Base-by-base conservation (phyloP, 2,329 filamentous ascomycete genomes). In the Corniculantispora saksenae region DNA sequence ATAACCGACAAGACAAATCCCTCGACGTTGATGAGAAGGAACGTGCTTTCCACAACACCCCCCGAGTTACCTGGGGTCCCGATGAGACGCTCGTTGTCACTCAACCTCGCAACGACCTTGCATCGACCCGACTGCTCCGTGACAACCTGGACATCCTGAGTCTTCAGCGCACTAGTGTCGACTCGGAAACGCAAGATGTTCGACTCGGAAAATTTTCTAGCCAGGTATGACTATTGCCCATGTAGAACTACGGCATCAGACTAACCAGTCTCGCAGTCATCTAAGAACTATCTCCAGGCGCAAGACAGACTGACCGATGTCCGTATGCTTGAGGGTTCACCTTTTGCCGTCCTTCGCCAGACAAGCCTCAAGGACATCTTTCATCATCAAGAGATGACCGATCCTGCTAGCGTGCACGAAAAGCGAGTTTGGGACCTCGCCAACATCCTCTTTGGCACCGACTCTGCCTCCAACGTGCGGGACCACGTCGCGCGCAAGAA, bases 371-470 rank as follows among this genome's bases (percentile, higher is more conserved):
- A 73, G 69, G 72, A 77, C 47, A 67, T 80, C 21, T 82, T 79
- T 68, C 81, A 78, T 66, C 76, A 76, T 48, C 78, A 78, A 54
- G 78, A 78, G 47, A 72, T 76, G 69, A 78, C 74, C 23, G 76
- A 80, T 68, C 78, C 80, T 19, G 82, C 81, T 25, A 81, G 77
- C 62, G 76, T 80, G 23, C 86, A 92, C 65, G 92, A 96, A 77
- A 87, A 88, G 72, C 82, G 88, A 17, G 88, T 95, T 1, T 99
- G 96, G 95, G 86, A 92, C 67, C 82, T 99, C 43, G 90, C 92
- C 1, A 91, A 91, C 65, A 89, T 97, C 45, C 84, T 99, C 3
- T 99, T 97, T 72, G 93, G 97, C 69, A 82, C 88, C n/a, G 67
- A 87, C 13, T 80, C 67, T 2, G 57, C 80, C 19, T 65, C 76